A percentile compares a stretch with the other conserved stretches of the same genome.
These are phyloP conservation scores for Spergularia marina DNA, from an alignment of 148 eudicot genomes.

Conservation along the genomic window DNA sequence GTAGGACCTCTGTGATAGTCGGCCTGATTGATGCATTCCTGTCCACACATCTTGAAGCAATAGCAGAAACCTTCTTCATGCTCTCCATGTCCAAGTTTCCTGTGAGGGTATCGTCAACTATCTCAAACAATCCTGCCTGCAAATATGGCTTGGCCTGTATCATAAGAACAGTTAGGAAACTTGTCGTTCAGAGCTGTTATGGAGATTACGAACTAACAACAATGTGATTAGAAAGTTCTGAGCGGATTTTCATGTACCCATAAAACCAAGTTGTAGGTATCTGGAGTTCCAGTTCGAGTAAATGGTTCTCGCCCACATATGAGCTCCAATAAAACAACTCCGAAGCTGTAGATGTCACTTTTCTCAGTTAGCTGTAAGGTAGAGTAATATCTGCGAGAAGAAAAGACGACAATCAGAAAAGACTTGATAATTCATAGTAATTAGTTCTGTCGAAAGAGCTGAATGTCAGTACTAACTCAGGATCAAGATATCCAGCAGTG, in stretches of 20 bases:
- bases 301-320: slow-evolving; percentile 82
- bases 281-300: slow-evolving; percentile 62
- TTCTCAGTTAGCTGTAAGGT: slow-evolving; percentile 80
- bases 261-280: slow-evolving; percentile 73
- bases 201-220: not conserved
- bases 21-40: slow-evolving; percentile 78
- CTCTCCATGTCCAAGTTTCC: slow-evolving; percentile 62
- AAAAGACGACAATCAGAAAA: not conserved
- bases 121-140: slow-evolving; percentile 76
- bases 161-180: not conserved
- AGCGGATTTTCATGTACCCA: slow-evolving; percentile 48
- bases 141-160: slow-evolving; percentile 80
- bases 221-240: not conserved
- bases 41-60: slow-evolving; percentile 74
- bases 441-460: not conserved
- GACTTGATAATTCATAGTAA: not conserved
- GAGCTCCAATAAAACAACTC: slow-evolving; percentile 82
- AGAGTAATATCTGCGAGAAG: slow-evolving; percentile 59
- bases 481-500: slow-evolving; percentile 90
- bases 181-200: not conserved
- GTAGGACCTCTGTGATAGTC: slow-evolving; percentile 46
- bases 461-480: slow-evolving; percentile 50
- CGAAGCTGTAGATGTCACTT: slow-evolving; percentile 81
- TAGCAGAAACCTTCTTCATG: slow-evolving; percentile 55
- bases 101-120: slow-evolving; percentile 66